phyloP scores from a whole-genome alignment of 257 asterid genomes.

The Echium plantagineum region DNA sequence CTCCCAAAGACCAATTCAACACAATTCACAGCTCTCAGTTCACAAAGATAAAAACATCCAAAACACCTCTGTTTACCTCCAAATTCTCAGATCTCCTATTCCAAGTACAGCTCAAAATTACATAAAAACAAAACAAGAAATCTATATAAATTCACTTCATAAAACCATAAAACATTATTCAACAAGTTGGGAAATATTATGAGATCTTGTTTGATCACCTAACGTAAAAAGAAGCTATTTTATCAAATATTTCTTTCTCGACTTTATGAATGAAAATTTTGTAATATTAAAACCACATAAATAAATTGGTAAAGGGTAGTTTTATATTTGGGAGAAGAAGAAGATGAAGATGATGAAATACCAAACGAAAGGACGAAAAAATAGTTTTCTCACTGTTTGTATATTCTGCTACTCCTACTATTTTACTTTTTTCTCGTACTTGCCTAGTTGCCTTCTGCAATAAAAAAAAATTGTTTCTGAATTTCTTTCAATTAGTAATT shows the following conservation, averaged over 20 bases:
- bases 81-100: neutral
- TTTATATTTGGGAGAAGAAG: neutral
- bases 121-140: no score
- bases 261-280: neutral
- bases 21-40: neutral
- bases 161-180: no score
- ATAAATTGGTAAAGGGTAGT: neutral
- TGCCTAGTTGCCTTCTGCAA: neutral
- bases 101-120: neutral
- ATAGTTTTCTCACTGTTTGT: neutral
- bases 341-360: neutral
- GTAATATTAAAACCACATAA: neutral
- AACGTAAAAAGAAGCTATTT: no score
- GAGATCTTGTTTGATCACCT: neutral
- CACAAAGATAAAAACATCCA: no score
- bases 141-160: no score
- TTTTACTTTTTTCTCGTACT: neutral
- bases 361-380: constrained; percentile 1
- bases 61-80: neutral
- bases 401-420: neutral
- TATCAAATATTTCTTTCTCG: neutral
- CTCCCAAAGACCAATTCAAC: neutral
- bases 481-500: no score
- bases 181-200: neutral
- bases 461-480: neutral